Evolutionary conservation across 345 rosid species (phyloP).

Genomic region (Brassica incana): DNA sequence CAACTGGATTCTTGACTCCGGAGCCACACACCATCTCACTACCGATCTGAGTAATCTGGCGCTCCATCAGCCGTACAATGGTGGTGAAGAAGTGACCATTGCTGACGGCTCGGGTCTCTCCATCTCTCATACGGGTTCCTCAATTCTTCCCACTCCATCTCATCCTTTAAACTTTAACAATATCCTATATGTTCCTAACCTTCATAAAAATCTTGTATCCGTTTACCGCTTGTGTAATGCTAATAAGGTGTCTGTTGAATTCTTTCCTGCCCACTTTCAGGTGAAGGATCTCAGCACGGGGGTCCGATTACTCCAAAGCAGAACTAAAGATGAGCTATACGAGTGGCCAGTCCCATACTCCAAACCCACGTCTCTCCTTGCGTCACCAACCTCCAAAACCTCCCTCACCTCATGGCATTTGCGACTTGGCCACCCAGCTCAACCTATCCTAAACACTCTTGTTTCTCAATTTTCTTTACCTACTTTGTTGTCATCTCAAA

Average conservation of each 20-base stretch:
- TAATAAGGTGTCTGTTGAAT: too few species aligned
- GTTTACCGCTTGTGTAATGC: too few species aligned
- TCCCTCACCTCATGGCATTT: background rate
- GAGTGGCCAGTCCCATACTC: too few species aligned
- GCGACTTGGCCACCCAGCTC: background rate
- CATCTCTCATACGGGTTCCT: background rate
- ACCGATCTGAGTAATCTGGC: background rate
- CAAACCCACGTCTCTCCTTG: background rate
- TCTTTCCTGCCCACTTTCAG: too few species aligned
- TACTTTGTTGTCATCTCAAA: too few species aligned
- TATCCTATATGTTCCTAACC: background rate
- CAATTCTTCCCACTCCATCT: background rate
- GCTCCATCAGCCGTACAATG: background rate
- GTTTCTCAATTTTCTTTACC: background rate
- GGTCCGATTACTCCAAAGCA: too few species aligned
- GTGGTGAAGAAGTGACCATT: background rate
- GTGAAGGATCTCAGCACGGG: too few species aligned
- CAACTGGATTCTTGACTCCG: background rate
- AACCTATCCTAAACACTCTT: background rate
- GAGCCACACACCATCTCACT: background rate
- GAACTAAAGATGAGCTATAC: too few species aligned
- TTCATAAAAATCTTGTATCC: background rate
- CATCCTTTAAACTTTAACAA: background rate
- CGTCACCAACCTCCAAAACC: background rate
- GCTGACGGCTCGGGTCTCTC: background rate